A percentile compares a stretch with the other conserved stretches of the same genome.
These are phyloP conservation scores for Cyberlindnera suaveolens DNA, from an alignment of 805 yeast genomes.

Conservation along the genomic window DNA sequence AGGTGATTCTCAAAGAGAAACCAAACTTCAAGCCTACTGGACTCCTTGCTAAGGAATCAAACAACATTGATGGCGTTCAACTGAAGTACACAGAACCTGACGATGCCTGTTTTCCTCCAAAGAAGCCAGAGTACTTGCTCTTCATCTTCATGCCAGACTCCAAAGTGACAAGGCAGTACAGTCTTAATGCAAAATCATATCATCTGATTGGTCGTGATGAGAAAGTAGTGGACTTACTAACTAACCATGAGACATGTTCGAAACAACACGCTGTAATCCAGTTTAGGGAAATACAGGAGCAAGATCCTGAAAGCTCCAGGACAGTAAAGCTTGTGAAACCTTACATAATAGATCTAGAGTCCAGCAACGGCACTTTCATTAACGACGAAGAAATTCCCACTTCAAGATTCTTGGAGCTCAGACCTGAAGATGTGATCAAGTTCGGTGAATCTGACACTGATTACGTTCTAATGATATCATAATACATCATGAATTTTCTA, in stretches of 20 bases:
- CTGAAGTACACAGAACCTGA: slow-evolving; percentile 33
- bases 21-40: slow-evolving; percentile 38
- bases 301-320: slow-evolving; percentile 2
- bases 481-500: background rate
- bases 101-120: slow-evolving; percentile 28
- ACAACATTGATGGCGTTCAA: slow-evolving; percentile 29
- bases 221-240: slow-evolving; percentile 30
- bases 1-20: slow-evolving; percentile 9
- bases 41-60: slow-evolving; percentile 34
- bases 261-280: slow-evolving; percentile 47
- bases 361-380: slow-evolving; percentile 40
- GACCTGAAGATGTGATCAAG: slow-evolving; percentile 33
- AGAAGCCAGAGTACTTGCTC: slow-evolving; percentile 22
- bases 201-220: slow-evolving; percentile 33
- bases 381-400: slow-evolving; percentile 35
- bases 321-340: slow-evolving; percentile 19
- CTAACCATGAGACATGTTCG: slow-evolving; percentile 33
- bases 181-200: slow-evolving; percentile 23
- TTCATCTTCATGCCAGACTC: slow-evolving; percentile 26
- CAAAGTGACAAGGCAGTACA: slow-evolving; percentile 19
- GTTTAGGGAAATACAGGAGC: slow-evolving; percentile 25
- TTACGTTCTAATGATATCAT: slow-evolving; percentile 13
- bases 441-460: slow-evolving; percentile 32
- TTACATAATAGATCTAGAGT: slow-evolving; percentile 40
- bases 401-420: slow-evolving; percentile 36